Evolutionary conservation across 1,139 yeast species (phyloP), one percentile per base, ranked within the genome.

Genomic region (Yamadazyma sp.): DNA sequence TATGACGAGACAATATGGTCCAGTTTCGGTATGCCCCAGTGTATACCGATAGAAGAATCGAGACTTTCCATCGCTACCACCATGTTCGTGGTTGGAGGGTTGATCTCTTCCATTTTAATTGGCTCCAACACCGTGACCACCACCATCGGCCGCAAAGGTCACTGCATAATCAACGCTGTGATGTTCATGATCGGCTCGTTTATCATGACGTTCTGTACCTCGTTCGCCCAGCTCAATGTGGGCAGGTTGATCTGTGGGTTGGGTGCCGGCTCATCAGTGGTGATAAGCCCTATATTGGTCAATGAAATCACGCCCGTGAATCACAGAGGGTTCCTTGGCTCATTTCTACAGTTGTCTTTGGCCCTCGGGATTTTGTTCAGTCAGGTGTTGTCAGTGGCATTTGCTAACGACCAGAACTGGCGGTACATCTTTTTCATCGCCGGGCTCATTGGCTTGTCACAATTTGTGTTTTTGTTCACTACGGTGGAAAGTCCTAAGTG

Each of bases 401-500:
- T 62, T 58, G 55, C 68, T 9, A 62, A 65, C 42, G 62, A 61
- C 40, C 57, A 59, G 40, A 62, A 65, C 44, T 68, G 74, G 73
- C 53, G 73, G 30, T 39, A 39, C 16, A 53, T 68, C 3, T 67
- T 66, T 43, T 43, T 55, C 9, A 44, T 59, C 34, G 66, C 66
- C 1, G 53, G 55, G 26, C 24, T 41, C 0, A 43, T 66, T 17
- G 70, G 60, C 0, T 37, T 57, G 2, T 28, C 54, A 17, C 72
- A 67, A 41, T 64, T 62, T 41, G n/a, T 54, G 2, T 54, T 62
- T 24, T 49, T 68, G 18, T 58, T 64, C 46, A 57, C 69, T 2
- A 59, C 63, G 2, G 58, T 57, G 1, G 75, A 69, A 44, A 64
- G 70, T 23, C 74, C 74, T 2, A 68, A 67, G 49, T 69, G 75